Base-by-base conservation (phyloP, 2,329 filamentous ascomycete species). In the Emericellopsis atlantica region DNA sequence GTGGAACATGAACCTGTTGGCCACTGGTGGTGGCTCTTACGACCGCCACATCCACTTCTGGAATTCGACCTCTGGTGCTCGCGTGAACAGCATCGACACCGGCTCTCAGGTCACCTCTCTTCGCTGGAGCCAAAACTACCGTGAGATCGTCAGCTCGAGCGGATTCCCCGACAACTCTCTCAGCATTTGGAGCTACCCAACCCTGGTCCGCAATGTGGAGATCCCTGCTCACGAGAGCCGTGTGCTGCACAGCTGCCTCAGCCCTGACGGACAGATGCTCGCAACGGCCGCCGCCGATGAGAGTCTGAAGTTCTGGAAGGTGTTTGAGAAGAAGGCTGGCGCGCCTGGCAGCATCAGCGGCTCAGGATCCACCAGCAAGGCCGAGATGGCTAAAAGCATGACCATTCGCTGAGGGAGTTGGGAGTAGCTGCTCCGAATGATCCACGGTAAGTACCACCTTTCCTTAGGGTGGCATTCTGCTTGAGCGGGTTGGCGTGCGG, bases 31-130 rank as follows among this genome's bases (percentile, higher is more conserved):
- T 56, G 92, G 92, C 51, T 93, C 87, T 35, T 93, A 95, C 63
- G 92, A 98, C 61, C 84, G 88, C 52, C 85, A 95, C 66, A 98
- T 98, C 63, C 92, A 98, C 72, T 98, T 98, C 77, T 98, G 92
- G 92, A 98, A 98, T 75, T 93, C 89, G 37, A 96, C 92, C 18
- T 95, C 90, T 5, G 92, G 92, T 45, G 90, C 92, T 40, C 85
- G 92, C 53, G 89, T 94, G 68, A 98, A 98, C 80, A 94, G 87
- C 74, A 96, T 98, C 62, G 89, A 96, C 62, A 96, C 92, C 33
- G 92, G 92, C 45, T 95, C 88, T 37, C 92, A 98, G 64, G 93
- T 98, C 43, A 98, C 92, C 50, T 92, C 84, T 52, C 77, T 98
- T 43, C 82, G 88, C 54, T 98, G 92, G 92, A 94, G 86, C 73